These are phyloP conservation scores for Fomitopsis pinicola DNA, from an alignment of 1,284 basidiomycete genomes.

Conservation along the genomic window DNA sequence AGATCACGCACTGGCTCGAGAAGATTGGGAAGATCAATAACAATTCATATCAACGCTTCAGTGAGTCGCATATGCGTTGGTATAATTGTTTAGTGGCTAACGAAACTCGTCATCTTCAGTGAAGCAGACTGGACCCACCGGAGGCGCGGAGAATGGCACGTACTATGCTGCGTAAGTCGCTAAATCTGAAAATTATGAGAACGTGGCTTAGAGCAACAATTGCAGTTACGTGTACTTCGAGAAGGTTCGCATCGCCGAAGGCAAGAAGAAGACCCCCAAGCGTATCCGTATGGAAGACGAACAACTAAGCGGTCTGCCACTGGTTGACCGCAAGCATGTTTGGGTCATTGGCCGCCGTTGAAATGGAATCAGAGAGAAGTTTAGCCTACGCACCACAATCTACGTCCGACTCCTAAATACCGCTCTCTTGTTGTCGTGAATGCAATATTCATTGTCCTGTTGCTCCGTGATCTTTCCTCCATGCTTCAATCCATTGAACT, in stretches of 20 bases:
- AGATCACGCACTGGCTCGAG: conserved; percentile 43
- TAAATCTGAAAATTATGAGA: neutral
- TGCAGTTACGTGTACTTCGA: conserved; percentile 45
- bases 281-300: conserved; percentile 32
- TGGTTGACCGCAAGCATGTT: conserved; percentile 25
- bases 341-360: conserved; percentile 20
- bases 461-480: conserved; percentile 54
- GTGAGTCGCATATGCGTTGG: conserved; percentile 21
- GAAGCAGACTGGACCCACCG: conserved; percentile 35
- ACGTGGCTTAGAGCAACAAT: too few relatives aligned
- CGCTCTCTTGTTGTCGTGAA: neutral
- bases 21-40: conserved; percentile 44
- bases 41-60: conserved; percentile 45
- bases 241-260: conserved; percentile 40
- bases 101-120: conserved; percentile 24
- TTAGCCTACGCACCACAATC: neutral
- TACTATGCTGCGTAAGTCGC: conserved; percentile 40
- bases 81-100: neutral
- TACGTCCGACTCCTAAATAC: neutral
- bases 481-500: conserved; percentile 80
- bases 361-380: neutral
- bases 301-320: conserved; percentile 27
- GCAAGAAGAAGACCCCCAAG: conserved; percentile 44
- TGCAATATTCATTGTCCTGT: conserved; percentile 7
- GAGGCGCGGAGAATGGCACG: conserved; percentile 39